phyloP scores from a whole-genome alignment of 2,329 filamentous ascomycete species.

The Cladophialophora bantiana region DNA sequence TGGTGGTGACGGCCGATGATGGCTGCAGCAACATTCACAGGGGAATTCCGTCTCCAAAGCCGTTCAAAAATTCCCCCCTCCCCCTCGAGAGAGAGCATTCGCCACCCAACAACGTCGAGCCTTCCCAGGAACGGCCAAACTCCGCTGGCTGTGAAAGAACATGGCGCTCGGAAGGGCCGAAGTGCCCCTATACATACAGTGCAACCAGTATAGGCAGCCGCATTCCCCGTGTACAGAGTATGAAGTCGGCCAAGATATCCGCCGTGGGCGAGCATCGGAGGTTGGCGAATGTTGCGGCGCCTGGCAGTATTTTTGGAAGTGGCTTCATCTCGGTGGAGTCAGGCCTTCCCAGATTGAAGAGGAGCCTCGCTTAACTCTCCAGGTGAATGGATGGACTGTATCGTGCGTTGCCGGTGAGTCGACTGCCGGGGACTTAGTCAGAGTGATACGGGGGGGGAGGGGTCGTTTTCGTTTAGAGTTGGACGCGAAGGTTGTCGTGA shows the following conservation, averaged over 20 bases:
- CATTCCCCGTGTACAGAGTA: not conserved
- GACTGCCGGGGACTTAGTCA: not conserved
- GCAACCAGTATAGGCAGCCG: not conserved
- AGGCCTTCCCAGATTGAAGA: slow-evolving; percentile 10
- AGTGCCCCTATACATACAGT: not conserved
- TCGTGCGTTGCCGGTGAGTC: not conserved
- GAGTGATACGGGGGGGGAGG: not conserved
- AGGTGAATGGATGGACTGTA: slow-evolving; percentile 7
- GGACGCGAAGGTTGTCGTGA: not conserved
- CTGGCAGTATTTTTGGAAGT: slow-evolving; percentile 17
- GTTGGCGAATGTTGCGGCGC: not conserved
- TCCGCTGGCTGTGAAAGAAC: not conserved
- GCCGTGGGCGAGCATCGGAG: not conserved
- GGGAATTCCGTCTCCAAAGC: not conserved
- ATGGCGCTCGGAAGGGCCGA: not conserved
- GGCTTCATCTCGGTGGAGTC: not conserved
- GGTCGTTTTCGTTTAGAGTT: not conserved
- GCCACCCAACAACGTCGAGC: not conserved
- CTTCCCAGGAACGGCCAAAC: not conserved
- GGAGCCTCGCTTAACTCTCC: slow-evolving; percentile 7
- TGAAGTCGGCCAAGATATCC: not conserved
- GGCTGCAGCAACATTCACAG: not conserved
- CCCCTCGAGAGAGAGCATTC: not conserved
- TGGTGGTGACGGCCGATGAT: not conserved
- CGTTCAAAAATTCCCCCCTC: not conserved